These are phyloP conservation scores for Colletotrichum sp. DNA, from an alignment of 2,329 filamentous ascomycete species.

Conservation along the genomic window DNA sequence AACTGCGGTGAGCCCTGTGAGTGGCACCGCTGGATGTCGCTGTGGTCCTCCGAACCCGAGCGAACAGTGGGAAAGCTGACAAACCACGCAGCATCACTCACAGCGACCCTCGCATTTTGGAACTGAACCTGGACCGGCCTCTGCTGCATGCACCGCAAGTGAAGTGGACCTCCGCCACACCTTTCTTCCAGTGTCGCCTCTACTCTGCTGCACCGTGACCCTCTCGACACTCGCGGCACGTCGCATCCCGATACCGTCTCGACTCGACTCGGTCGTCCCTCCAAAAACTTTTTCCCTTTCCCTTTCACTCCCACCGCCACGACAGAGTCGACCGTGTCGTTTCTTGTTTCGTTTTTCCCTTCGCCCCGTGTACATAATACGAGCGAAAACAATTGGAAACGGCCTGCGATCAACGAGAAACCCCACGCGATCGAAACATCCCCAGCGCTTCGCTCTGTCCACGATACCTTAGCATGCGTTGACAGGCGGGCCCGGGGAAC, in stretches of 20 bases:
- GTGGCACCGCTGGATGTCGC: neutral
- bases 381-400: neutral
- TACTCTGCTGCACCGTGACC: neutral
- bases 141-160: neutral
- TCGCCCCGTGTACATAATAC: neutral
- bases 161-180: conserved; percentile 1
- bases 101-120: conserved; percentile 2
- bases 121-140: neutral
- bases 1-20: conserved; percentile 9
- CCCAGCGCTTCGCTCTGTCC: neutral
- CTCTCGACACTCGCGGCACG: neutral
- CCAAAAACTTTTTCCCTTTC: neutral
- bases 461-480: conserved; percentile 9
- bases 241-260: conserved; percentile 13
- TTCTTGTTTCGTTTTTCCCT: neutral
- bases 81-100: conserved; percentile 12
- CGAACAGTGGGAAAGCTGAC: conserved; percentile 8
- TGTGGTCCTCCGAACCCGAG: neutral
- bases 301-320: neutral
- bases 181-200: neutral
- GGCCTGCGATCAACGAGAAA: neutral
- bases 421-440: neutral
- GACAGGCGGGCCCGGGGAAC: conserved; percentile 15
- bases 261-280: conserved; percentile 3
- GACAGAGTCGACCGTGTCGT: neutral